Evolutionary conservation across 306 rosid genomes (phyloP).

Genomic region (Calophaca sinica): DNA sequence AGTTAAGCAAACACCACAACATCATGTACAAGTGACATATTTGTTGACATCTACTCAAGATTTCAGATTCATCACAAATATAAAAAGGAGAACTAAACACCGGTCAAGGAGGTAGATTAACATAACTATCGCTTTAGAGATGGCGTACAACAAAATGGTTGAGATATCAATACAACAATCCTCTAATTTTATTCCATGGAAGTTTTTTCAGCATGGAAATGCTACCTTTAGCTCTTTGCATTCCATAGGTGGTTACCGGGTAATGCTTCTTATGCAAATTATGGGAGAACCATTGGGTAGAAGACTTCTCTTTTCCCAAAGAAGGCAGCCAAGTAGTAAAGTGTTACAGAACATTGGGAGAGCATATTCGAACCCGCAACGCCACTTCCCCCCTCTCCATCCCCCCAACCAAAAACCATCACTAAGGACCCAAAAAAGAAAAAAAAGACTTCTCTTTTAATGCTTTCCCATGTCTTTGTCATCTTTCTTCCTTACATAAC

Average conservation of each 20-base stretch:
- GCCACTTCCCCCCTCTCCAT: too few species aligned
- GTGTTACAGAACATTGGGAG: too few species aligned
- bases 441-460: neutral
- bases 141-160: constrained; percentile 22
- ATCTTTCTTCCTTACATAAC: neutral
- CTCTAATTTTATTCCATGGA: neutral
- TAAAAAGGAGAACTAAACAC: neutral
- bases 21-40: neutral
- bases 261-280: neutral
- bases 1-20: constrained; percentile 15
- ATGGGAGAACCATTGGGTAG: neutral
- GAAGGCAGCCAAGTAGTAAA: too few species aligned
- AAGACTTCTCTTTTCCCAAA: neutral
- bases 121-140: constrained; percentile 27
- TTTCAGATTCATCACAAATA: constrained; percentile 20
- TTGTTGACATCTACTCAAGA: constrained; percentile 14
- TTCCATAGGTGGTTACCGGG: neutral
- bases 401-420: too few species aligned
- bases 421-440: too few species aligned
- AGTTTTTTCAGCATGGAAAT: neutral
- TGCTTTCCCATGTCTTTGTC: neutral
- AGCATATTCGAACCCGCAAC: too few species aligned
- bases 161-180: neutral
- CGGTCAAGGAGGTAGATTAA: neutral
- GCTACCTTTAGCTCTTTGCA: neutral